Evolutionary conservation across 108 stramenopile species (phyloP), one percentile per base, ranked within the genome.

Genomic region (Discostella stelligeroides): DNA sequence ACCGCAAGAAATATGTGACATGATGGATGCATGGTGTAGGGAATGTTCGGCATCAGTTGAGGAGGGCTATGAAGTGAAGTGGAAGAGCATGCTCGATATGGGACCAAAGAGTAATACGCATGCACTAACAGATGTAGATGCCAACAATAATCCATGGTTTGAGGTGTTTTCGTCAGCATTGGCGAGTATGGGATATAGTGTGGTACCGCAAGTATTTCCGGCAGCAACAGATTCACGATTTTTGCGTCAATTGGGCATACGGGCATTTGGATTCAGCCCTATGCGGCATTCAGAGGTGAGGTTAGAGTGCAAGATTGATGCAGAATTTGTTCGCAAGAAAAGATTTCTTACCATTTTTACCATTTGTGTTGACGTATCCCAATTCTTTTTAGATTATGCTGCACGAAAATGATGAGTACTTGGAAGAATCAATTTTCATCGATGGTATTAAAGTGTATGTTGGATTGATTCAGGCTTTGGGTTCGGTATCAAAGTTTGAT

Each of bases 321-420:
- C 1, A 4, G 24, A 14, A 1, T 54, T 27, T 54, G 14, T 28
- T 54, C 53, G 8, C 0, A 18, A 1, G 10, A 6, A 25, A 0
- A 28, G 6, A 29, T 29, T 55, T 23, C 48, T 23, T 0, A 18
- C 9, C 23, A 18, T 1, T 17, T 13, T 17, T 17, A 17, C 48
- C 48, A 23, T 49, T 18, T 49, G 5, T 17, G 15, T 5, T 54
- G 0, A 9, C 25, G 28, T 29, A 14, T 18, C 7, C 18, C 53
- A 25, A 24, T 0, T 23, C 25, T 56, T 37, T 37, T 14, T 20
- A 58, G 60, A 95, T 98, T 29, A 71, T 97, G 72, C 75, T 98
- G 66, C 98, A 98, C 68, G 98, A 98, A 80, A 90, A 97, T 82
- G 92, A 98, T 76, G 98, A 98, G 77, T 97, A 94, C 68, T 59